Conservation (phyloP, 306 rosid genomes). For the Castanea mollissima region DNA sequence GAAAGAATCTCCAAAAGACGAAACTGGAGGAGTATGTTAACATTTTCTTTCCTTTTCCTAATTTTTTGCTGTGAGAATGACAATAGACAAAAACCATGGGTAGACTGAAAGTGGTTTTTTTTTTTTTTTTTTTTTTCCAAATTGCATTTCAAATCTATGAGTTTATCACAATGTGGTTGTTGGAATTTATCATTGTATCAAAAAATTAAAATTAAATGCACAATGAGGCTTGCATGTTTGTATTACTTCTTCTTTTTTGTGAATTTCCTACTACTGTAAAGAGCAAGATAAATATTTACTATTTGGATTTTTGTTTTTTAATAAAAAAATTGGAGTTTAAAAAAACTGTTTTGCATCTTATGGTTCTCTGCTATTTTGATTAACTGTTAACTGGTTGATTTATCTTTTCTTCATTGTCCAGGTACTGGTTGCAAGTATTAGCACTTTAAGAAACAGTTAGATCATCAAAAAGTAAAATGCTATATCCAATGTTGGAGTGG, state of each 20-base stretch:
- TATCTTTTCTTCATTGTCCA: neutral
- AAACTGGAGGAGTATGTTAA: slow-evolving; percentile 53
- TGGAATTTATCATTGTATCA: neutral
- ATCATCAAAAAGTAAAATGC: neutral
- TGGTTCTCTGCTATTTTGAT: neutral
- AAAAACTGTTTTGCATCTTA: neutral
- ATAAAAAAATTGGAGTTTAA: neutral
- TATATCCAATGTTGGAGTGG: neutral
- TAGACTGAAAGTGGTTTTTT: neutral
- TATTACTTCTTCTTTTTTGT: neutral
- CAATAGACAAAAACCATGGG: neutral
- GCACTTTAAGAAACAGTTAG: neutral
- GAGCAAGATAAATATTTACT: neutral
- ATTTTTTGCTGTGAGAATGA: slow-evolving; percentile 17
- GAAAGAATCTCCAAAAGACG: slow-evolving; percentile 41
- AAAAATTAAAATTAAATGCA: too few relatives aligned
- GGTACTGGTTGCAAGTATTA: neutral
- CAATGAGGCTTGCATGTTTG: neutral
- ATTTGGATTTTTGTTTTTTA: neutral
- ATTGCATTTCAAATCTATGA: neutral
- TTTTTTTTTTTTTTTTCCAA: neutral
- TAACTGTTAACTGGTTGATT: neutral
- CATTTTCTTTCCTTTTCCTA: slow-evolving; percentile 3
- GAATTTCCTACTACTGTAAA: neutral
- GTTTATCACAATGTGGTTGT: neutral